A percentile compares a stretch with the other conserved stretches of the same genome.
Conservation (phyloP, 208 protist genomes). For the Giardia duodenalis region DNA sequence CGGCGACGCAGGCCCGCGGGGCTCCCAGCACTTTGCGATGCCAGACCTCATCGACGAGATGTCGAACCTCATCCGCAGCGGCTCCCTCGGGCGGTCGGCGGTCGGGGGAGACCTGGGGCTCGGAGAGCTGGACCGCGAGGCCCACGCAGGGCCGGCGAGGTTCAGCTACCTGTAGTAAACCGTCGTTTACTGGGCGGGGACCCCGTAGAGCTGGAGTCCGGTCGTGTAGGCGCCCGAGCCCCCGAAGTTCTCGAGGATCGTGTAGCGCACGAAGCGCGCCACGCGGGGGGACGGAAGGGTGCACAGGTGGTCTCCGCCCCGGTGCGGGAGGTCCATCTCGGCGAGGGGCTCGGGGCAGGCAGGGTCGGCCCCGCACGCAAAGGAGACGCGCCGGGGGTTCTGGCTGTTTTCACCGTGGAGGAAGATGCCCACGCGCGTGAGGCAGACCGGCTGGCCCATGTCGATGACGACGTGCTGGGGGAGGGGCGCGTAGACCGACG, state of each 20-base stretch:
- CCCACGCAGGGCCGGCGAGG: neutral
- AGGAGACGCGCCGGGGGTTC: conserved; percentile 33
- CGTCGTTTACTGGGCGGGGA: neutral
- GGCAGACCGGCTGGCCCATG: neutral
- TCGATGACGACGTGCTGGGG: conserved; percentile 39
- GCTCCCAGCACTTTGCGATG: neutral
- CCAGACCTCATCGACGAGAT: neutral
- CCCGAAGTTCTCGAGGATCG: neutral
- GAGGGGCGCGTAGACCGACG: conserved; percentile 26
- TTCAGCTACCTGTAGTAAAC: neutral
- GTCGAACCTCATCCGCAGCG: neutral
- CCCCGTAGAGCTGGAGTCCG: neutral
- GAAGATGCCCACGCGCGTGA: conserved; percentile 39
- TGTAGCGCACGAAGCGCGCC: neutral
- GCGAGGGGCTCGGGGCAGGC: neutral
- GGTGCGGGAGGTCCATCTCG: neutral
- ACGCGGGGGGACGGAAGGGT: neutral
- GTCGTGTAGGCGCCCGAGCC: conserved; percentile 15
- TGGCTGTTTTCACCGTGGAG: conserved; percentile 48
- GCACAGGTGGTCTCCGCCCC: neutral
- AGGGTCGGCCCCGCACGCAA: neutral
- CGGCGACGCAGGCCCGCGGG: neutral
- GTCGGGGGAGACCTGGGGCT: neutral
- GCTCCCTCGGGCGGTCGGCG: neutral
- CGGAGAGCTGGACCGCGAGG: too few relatives aligned